Percentiles rank a stretch among this genome's conserved stretches.
Evolutionary conservation across 2,329 filamentous ascomycete genomes (phyloP).

Genomic region (Phyllosticta ampelicida): DNA sequence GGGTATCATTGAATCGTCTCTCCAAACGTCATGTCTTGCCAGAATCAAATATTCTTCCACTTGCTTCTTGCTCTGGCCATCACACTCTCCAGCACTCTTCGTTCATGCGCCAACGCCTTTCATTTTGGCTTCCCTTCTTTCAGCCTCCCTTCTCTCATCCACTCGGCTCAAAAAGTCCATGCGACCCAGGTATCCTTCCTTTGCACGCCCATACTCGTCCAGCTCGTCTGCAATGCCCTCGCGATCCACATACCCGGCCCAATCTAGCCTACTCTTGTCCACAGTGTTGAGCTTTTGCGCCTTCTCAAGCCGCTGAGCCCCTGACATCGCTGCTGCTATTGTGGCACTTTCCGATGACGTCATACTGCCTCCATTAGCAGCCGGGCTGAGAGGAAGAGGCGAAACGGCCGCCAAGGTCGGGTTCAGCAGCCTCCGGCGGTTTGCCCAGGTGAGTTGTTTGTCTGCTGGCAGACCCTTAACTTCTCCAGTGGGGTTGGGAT

Average conservation of each 20-base stretch:
- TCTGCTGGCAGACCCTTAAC: slow-evolving; percentile 36
- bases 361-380: slow-evolving; percentile 20
- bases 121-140: slow-evolving; percentile 39
- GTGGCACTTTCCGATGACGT: slow-evolving; percentile 21
- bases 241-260: slow-evolving; percentile 52
- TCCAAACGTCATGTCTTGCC: background rate
- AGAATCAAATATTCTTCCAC: background rate
- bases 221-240: slow-evolving; percentile 52
- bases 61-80: background rate
- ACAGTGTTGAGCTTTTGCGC: slow-evolving; percentile 54
- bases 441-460: slow-evolving; percentile 32
- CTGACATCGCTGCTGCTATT: slow-evolving; percentile 16
- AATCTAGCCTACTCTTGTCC: slow-evolving; percentile 55
- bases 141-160: slow-evolving; percentile 45
- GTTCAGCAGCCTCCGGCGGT: slow-evolving; percentile 10
- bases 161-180: slow-evolving; percentile 53
- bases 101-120: background rate
- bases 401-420: background rate
- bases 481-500: slow-evolving; percentile 38
- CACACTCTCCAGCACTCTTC: background rate
- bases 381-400: background rate
- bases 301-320: slow-evolving; percentile 23
- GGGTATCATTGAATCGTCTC: background rate
- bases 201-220: slow-evolving; percentile 50
- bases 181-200: slow-evolving; percentile 49